These are phyloP conservation scores for Macrolepiota dolichaula DNA, from an alignment of 768 basidiomycete genomes.

Conservation along the genomic window DNA sequence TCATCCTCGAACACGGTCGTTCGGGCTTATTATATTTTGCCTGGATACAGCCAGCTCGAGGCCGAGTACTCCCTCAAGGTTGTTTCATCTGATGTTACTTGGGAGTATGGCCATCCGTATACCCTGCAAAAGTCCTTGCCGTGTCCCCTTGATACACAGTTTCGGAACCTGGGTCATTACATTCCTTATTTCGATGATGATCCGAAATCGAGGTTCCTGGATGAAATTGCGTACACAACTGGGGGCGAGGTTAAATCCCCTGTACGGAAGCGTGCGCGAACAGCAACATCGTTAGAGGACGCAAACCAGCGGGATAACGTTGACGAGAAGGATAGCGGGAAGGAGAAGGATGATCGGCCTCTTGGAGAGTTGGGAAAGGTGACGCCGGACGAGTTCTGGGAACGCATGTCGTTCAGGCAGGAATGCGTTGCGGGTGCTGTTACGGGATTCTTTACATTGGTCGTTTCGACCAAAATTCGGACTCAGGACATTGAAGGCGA, in stretches of 20 bases:
- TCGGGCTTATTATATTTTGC: constrained; percentile 58
- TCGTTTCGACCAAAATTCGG: constrained; percentile 28
- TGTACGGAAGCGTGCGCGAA: constrained; percentile 53
- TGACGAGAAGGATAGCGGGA: constrained; percentile 19
- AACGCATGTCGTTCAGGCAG: constrained; percentile 93
- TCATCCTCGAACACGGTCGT: background rate
- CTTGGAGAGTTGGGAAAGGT: constrained; percentile 59
- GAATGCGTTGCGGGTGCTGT: constrained; percentile 90
- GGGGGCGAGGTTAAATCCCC: constrained; percentile 62
- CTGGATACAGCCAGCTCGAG: constrained; percentile 67
- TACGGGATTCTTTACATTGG: constrained; percentile 88
- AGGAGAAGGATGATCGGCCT: constrained; percentile 33
- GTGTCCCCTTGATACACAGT: constrained; percentile 29
- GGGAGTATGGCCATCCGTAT: constrained; percentile 85
- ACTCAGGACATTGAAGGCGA: background rate
- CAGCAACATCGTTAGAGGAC: constrained; percentile 24
- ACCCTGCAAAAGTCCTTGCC: constrained; percentile 47
- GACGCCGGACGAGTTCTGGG: constrained; percentile 86
- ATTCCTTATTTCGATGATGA: constrained; percentile 97
- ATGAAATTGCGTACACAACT: constrained; percentile 79
- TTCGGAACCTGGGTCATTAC: constrained; percentile 58
- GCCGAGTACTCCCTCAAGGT: constrained; percentile 54
- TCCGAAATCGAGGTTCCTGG: constrained; percentile 91
- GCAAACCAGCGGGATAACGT: constrained; percentile 16
- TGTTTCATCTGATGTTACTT: constrained; percentile 32